Conservation (phyloP, 345 rosid genomes). For the Clarkia xantiana region DNA sequence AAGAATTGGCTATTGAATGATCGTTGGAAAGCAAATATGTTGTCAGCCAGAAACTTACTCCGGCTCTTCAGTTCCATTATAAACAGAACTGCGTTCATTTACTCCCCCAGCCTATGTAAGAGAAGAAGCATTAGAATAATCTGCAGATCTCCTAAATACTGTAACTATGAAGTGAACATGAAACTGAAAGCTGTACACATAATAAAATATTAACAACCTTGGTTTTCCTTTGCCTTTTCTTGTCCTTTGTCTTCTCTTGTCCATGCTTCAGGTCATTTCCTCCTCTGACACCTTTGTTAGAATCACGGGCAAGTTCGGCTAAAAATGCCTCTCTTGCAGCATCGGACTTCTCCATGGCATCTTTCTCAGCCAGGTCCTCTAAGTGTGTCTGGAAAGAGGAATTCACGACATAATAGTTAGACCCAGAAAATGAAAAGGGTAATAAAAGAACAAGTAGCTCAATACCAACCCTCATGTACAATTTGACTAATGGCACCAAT, state of each 20-base stretch:
- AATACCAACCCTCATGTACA: conserved; percentile 64
- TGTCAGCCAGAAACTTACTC: conserved; percentile 26
- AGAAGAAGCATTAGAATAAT: conserved; percentile 11
- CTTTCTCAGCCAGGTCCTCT: conserved; percentile 87
- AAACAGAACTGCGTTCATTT: conserved; percentile 26
- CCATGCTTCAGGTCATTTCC: conserved; percentile 44
- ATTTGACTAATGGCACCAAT: conserved; percentile 59
- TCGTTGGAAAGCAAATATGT: too few species aligned
- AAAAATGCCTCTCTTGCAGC: conserved; percentile 96
- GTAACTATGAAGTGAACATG: not conserved
- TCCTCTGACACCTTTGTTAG: conserved; percentile 50
- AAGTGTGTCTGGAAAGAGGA: conserved; percentile 42
- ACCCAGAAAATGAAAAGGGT: conserved; percentile 7
- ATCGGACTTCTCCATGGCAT: conserved; percentile 92
- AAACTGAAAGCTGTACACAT: conserved; percentile 4
- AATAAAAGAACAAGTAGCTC: conserved; percentile 7
- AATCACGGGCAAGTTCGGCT: conserved; percentile 86
- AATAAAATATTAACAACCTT: conserved; percentile 52
- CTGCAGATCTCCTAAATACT: not conserved
- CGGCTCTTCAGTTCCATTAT: conserved; percentile 30
- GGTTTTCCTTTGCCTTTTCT: conserved; percentile 61
- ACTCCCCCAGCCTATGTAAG: conserved; percentile 35
- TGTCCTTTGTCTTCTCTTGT: conserved; percentile 73
- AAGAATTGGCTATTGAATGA: not conserved
- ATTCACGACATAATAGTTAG: conserved; percentile 6